phyloP scores from a whole-genome alignment of 192 early-diverging fungal genomes.

The Linnemannia exigua region DNA sequence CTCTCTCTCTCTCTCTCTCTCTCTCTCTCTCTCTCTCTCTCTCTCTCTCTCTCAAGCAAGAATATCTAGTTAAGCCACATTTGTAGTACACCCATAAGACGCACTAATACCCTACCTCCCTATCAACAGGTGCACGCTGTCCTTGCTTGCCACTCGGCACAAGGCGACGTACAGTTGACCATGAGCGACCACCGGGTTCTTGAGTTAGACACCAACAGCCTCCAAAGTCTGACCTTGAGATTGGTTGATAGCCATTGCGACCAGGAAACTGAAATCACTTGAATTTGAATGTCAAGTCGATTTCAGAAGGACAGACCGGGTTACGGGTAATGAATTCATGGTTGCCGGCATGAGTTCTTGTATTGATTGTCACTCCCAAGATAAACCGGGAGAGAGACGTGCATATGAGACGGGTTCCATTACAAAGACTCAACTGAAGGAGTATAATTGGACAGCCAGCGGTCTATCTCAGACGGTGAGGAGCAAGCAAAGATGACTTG shows the following conservation, averaged over 20 bases:
- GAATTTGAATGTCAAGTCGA: conserved; percentile 2
- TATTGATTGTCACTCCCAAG: conserved; percentile 18
- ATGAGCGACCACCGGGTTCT: conserved; percentile 22
- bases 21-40: too few relatives aligned
- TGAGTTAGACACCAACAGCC: conserved; percentile 23
- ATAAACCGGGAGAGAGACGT: neutral
- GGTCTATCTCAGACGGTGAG: conserved; percentile 21
- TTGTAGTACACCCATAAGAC: neutral
- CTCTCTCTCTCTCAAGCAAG: neutral
- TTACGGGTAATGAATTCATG: conserved; percentile 22
- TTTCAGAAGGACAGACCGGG: conserved; percentile 9
- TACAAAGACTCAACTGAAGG: conserved; percentile 38
- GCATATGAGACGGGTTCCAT: conserved; percentile 28
- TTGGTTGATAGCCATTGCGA: conserved; percentile 37
- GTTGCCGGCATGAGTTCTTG: conserved; percentile 22
- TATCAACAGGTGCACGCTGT: neutral
- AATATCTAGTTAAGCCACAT: neutral
- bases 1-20: too few relatives aligned
- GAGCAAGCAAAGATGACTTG: conserved; percentile 19
- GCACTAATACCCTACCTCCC: neutral
- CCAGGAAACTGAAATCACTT: conserved; percentile 21
- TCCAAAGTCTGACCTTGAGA: conserved; percentile 35
- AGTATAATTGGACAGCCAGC: conserved; percentile 18
- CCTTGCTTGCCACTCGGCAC: neutral
- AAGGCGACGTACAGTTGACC: conserved; percentile 45